Conservation (phyloP, 176 grass and related monocot genomes). For the Coix lacrymajobi region DNA sequence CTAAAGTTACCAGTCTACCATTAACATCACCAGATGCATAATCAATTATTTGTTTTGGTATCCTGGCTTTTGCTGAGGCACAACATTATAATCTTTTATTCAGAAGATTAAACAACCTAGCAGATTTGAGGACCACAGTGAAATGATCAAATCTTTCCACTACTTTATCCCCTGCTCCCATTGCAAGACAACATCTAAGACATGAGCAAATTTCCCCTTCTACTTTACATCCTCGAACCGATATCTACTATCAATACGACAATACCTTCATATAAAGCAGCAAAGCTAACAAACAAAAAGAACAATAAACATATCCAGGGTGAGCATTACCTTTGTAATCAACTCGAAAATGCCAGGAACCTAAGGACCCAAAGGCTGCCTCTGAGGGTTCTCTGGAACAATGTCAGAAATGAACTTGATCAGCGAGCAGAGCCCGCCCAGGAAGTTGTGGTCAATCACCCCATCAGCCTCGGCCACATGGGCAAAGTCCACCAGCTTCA, state of each 20-base stretch:
- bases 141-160: background rate
- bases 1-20: conserved; percentile 1
- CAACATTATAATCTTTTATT: conserved; percentile 17
- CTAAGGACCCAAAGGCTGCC: background rate
- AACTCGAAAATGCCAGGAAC: background rate
- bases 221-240: background rate
- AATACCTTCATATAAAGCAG: background rate
- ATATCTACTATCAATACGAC: background rate
- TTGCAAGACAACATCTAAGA: background rate
- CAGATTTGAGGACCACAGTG: background rate
- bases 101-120: background rate
- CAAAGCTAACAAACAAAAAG: conserved; percentile 18
- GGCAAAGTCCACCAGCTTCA: conserved; percentile 85
- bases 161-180: background rate
- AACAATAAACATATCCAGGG: conserved; percentile 2
- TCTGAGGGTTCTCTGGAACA: conserved; percentile 31
- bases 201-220: background rate
- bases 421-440: conserved; percentile 75
- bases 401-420: conserved; percentile 70
- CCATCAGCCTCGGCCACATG: conserved; percentile 69
- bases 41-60: conserved; percentile 21
- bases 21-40: conserved; percentile 12
- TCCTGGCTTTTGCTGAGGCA: conserved; percentile 15
- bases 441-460: conserved; percentile 89
- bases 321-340: conserved; percentile 13